These are phyloP conservation scores for Ascocoryne sarcoides DNA, from an alignment of 2,329 filamentous ascomycete genomes.

Conservation along the genomic window DNA sequence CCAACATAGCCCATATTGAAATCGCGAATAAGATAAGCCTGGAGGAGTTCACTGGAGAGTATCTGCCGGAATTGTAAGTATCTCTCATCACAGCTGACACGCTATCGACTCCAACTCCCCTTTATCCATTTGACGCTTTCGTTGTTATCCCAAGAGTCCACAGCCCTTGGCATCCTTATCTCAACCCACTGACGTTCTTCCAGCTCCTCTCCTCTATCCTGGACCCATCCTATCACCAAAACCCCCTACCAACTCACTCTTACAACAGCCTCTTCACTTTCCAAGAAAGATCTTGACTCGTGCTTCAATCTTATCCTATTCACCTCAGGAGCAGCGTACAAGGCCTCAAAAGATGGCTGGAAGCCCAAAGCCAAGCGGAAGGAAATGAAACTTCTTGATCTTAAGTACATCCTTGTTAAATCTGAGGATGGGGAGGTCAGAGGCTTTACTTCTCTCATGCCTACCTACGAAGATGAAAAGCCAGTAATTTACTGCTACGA, in stretches of 20 bases:
- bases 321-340: constrained; percentile 59
- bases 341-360: constrained; percentile 54
- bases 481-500: constrained; percentile 73
- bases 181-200: too few relatives aligned
- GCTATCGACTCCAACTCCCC: too few relatives aligned
- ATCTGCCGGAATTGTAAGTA: constrained; percentile 40
- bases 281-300: constrained; percentile 36
- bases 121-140: too few relatives aligned
- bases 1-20: too few relatives aligned
- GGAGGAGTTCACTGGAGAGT: constrained; percentile 39
- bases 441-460: constrained; percentile 61
- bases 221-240: constrained; percentile 42
- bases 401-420: constrained; percentile 60
- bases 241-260: constrained; percentile 37
- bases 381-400: constrained; percentile 60
- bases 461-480: constrained; percentile 57
- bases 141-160: too few relatives aligned
- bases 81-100: neutral
- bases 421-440: constrained; percentile 29
- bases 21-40: constrained; percentile 39
- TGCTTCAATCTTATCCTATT: constrained; percentile 51
- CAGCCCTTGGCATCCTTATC: too few relatives aligned
- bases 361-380: constrained; percentile 47
- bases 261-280: constrained; percentile 32
- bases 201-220: constrained; percentile 28